Conservation (phyloP, 768 basidiomycete species). For the Suillus variegatus region DNA sequence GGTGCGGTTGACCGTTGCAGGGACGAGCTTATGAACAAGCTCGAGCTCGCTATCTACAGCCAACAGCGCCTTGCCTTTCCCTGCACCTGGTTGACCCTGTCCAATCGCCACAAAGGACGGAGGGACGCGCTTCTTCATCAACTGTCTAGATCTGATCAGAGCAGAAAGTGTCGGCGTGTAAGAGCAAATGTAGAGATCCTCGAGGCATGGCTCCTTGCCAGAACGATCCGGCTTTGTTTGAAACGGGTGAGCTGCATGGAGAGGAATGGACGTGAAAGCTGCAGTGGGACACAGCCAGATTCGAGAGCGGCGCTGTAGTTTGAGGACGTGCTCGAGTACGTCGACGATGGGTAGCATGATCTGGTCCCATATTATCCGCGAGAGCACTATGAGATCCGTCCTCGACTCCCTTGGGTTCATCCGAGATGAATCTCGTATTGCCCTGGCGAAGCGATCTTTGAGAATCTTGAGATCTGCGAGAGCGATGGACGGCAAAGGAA, state of each 20-base stretch:
- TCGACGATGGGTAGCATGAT: too few relatives aligned
- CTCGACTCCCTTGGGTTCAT: too few relatives aligned
- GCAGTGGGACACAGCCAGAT: too few relatives aligned
- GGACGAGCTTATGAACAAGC: too few relatives aligned
- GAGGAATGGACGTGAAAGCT: conserved; percentile 5
- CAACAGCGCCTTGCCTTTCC: too few relatives aligned
- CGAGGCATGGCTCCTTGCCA: background rate
- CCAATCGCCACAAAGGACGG: too few relatives aligned
- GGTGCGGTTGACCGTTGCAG: too few relatives aligned
- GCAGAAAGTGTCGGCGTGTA: conserved; percentile 8
- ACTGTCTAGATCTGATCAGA: conserved; percentile 8
- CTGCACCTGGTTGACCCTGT: too few relatives aligned
- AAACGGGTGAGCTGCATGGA: conserved; percentile 32
- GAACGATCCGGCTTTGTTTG: conserved; percentile 6
- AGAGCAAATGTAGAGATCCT: conserved; percentile 14
- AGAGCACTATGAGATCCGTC: background rate
- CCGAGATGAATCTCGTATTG: too few relatives aligned
- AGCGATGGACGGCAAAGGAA: background rate
- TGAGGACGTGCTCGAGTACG: too few relatives aligned
- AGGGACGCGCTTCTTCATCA: background rate
- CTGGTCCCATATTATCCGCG: background rate
- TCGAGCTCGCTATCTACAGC: too few relatives aligned
- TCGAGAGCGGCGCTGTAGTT: too few relatives aligned
- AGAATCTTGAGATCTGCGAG: background rate
- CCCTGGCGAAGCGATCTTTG: background rate